Percentiles rank a stretch among this genome's conserved stretches.
phyloP scores from a whole-genome alignment of 179 eudicot species.

The Patellifolia procumbens region DNA sequence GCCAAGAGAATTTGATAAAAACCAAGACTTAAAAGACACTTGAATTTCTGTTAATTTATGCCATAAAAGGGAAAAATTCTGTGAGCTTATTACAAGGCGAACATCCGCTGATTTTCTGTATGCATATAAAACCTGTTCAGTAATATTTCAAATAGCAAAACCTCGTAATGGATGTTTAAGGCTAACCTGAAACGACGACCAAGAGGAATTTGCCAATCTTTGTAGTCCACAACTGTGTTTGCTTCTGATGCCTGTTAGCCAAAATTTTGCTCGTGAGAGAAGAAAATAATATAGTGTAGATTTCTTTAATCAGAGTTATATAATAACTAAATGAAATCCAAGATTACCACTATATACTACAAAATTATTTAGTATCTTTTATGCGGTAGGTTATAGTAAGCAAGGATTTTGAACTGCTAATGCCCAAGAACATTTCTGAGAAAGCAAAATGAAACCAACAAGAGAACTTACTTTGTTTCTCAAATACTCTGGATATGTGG shows the following conservation, averaged over 20 bases:
- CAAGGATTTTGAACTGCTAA: not conserved
- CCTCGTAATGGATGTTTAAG: not conserved
- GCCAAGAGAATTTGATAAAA: too few relatives aligned
- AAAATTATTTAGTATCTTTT: too few relatives aligned
- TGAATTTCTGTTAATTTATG: too few relatives aligned
- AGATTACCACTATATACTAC: not conserved
- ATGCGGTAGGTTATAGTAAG: not conserved
- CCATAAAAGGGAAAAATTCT: too few relatives aligned
- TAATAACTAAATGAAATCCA: not conserved
- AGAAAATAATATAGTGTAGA: not conserved
- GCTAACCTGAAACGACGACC: constrained; percentile 94
- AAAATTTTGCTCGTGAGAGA: not conserved
- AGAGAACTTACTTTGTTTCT: constrained; percentile 75
- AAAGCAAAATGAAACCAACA: too few relatives aligned
- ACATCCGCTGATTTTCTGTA: too few relatives aligned
- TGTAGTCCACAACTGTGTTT: constrained; percentile 84
- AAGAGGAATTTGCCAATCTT: constrained; percentile 99
- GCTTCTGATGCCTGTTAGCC: constrained; percentile 72
- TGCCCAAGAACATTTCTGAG: too few relatives aligned
- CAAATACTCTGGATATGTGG: constrained; percentile 91
- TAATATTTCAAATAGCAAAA: not conserved
- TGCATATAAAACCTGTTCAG: too few relatives aligned
- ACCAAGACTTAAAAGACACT: too few relatives aligned
- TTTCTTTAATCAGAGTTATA: not conserved
- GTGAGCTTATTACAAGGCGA: too few relatives aligned